Percentiles rank a stretch among this genome's conserved stretches.
Conservation (phyloP, 2,329 filamentous ascomycete species). For the Verticillium dahliae region DNA sequence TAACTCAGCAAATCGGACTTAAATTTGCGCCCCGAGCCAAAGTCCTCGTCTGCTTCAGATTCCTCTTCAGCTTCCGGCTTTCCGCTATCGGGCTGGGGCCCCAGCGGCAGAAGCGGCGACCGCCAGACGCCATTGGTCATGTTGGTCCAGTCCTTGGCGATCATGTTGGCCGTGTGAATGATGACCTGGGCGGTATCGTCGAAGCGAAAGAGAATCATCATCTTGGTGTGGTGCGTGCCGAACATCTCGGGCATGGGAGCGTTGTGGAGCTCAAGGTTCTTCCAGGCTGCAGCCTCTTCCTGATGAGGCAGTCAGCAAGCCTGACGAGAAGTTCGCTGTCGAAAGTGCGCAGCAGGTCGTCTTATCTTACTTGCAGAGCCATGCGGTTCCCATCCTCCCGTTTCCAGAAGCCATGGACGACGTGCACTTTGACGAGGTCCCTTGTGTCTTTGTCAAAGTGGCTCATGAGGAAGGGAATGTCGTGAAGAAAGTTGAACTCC, state of each 20-base stretch:
- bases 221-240: conserved; percentile 81
- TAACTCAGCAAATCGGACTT: conserved; percentile 71
- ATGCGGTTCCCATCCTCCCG: conserved; percentile 55
- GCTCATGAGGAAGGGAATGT: conserved; percentile 48
- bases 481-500: conserved; percentile 64
- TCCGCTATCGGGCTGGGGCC: conserved; percentile 6
- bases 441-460: conserved; percentile 47
- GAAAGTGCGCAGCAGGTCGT: too few species aligned
- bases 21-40: conserved; percentile 53
- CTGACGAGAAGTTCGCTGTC: conserved; percentile 5
- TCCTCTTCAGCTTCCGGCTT: not conserved
- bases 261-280: conserved; percentile 63
- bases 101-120: conserved; percentile 61
- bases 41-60: not conserved
- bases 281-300: conserved; percentile 53
- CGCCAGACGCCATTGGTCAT: conserved; percentile 82
- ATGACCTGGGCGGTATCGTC: conserved; percentile 72
- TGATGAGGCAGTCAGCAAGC: conserved; percentile 21
- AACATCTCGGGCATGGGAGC: conserved; percentile 80
- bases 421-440: conserved; percentile 41
- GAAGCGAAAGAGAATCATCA: conserved; percentile 75
- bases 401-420: conserved; percentile 61
- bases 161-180: conserved; percentile 90
- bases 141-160: conserved; percentile 78
- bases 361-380: conserved; percentile 44